These are phyloP conservation scores for Zelopaecilomyces penicillatus DNA, from an alignment of 2,329 filamentous ascomycete species.

Conservation along the genomic window DNA sequence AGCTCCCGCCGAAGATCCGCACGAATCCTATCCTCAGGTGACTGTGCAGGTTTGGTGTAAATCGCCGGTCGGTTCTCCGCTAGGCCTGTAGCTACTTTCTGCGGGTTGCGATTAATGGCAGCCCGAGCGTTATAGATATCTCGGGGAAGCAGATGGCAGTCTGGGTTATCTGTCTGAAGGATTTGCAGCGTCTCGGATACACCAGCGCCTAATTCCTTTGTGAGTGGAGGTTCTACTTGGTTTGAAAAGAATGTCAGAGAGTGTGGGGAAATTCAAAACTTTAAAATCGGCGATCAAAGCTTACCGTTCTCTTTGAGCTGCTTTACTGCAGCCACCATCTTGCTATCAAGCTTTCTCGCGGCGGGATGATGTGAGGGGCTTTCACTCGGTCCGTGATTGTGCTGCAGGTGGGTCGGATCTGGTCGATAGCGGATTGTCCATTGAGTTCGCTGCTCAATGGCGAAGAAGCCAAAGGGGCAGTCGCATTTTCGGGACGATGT, in stretches of 20 bases:
- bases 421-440: constrained; percentile 60
- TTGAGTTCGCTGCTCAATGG: constrained; percentile 58
- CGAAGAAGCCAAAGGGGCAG: constrained; percentile 62
- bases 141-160: constrained; percentile 53
- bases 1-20: constrained; percentile 54
- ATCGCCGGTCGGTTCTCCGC: constrained; percentile 56
- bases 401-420: constrained; percentile 46
- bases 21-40: constrained; percentile 55
- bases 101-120: constrained; percentile 57
- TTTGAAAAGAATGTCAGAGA: constrained; percentile 7
- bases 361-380: constrained; percentile 59
- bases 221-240: not conserved
- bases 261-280: constrained; percentile 25
- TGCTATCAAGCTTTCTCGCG: constrained; percentile 56
- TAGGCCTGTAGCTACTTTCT: constrained; percentile 50
- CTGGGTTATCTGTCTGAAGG: constrained; percentile 54
- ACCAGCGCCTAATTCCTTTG: constrained; percentile 42
- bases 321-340: constrained; percentile 60
- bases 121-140: constrained; percentile 62
- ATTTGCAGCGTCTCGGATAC: constrained; percentile 60
- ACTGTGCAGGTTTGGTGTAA: constrained; percentile 57
- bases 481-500: constrained; percentile 62
- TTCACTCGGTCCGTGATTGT: constrained; percentile 60
- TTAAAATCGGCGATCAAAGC: constrained; percentile 17
- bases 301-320: constrained; percentile 57